A percentile compares a stretch with the other conserved stretches of the same genome.
phyloP scores from a whole-genome alignment of 805 yeast species.

The Suhomyces pyralidae region DNA sequence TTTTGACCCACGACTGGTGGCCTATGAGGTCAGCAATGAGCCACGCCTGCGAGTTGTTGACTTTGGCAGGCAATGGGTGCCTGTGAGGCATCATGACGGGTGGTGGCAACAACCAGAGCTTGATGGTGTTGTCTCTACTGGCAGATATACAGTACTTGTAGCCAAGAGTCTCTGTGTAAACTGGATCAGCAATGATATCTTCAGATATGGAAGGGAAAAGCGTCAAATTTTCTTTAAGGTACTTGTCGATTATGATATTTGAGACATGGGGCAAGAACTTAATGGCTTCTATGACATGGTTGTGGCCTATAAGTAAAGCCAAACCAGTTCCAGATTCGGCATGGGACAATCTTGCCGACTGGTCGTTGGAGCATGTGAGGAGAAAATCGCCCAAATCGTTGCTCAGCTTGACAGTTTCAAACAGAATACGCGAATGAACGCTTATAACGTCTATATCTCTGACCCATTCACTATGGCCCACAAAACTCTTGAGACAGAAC shows the following conservation, averaged over 20 bases:
- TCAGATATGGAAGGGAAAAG: constrained; percentile 32
- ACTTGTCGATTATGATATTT: constrained; percentile 47
- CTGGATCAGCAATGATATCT: constrained; percentile 24
- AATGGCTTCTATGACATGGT: constrained; percentile 76
- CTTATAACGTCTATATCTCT: constrained; percentile 51
- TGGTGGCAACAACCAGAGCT: constrained; percentile 74
- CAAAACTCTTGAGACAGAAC: constrained; percentile 59
- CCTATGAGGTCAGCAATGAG: constrained; percentile 59
- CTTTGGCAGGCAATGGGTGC: constrained; percentile 50
- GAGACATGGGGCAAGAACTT: constrained; percentile 59
- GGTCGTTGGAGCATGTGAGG: constrained; percentile 77
- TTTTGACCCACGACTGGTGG: constrained; percentile 85
- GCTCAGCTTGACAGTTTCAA: constrained; percentile 14
- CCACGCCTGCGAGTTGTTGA: constrained; percentile 57
- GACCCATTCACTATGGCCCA: constrained; percentile 90
- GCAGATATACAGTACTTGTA: constrained; percentile 74
- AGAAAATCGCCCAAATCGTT: constrained; percentile 51
- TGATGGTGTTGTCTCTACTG: constrained; percentile 72
- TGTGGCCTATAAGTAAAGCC: constrained; percentile 69
- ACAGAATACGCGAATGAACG: constrained; percentile 14
- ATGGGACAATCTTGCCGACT: constrained; percentile 65
- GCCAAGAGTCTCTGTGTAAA: constrained; percentile 40
- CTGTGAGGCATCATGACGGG: constrained; percentile 57
- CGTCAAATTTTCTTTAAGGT: constrained; percentile 30
- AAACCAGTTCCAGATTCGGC: constrained; percentile 64